Evolutionary conservation across 352 stramenopile species (phyloP).

Genomic region (Achlya hypogyna): DNA sequence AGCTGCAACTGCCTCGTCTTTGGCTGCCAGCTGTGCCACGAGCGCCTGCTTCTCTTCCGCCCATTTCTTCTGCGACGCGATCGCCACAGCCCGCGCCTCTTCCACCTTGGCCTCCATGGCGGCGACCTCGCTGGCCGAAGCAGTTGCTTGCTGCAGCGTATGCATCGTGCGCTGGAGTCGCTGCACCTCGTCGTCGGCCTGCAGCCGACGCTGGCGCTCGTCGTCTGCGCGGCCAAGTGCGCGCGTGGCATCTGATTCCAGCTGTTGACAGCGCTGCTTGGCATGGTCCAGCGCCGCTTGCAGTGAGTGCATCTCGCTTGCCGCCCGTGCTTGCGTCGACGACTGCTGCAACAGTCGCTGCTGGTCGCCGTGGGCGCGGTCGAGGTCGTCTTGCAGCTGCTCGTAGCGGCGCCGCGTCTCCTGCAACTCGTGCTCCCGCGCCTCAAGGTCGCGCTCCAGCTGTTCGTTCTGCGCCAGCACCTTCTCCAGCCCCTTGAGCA

Average conservation of each 20-base stretch:
- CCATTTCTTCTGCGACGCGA: slow-evolving; percentile 13
- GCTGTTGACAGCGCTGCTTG: slow-evolving; percentile 27
- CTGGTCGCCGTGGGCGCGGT: slow-evolving; percentile 34
- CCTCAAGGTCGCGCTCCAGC: slow-evolving; percentile 52
- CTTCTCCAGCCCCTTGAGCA: slow-evolving; percentile 73
- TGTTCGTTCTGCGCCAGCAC: slow-evolving; percentile 56
- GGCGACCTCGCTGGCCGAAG: not conserved
- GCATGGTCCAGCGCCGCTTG: slow-evolving; percentile 39
- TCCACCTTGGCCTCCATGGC: not conserved
- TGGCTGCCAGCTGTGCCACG: not conserved
- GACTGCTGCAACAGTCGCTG: slow-evolving; percentile 37
- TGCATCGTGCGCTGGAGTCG: not conserved
- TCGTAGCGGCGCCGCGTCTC: slow-evolving; percentile 38
- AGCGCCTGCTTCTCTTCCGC: not conserved
- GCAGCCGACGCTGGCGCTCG: not conserved
- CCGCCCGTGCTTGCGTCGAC: not conserved
- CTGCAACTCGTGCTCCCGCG: slow-evolving; percentile 37
- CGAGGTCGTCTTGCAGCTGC: slow-evolving; percentile 53
- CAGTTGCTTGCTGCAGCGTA: not conserved
- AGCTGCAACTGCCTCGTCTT: not conserved
- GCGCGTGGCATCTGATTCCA: slow-evolving; percentile 26
- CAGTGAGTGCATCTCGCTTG: slow-evolving; percentile 21
- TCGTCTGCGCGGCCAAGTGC: slow-evolving; percentile 1
- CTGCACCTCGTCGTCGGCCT: not conserved
- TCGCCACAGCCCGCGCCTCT: slow-evolving; percentile 7